Evolutionary conservation across 139 green algal species (phyloP).

Genomic region (Dunaliella primolecta): DNA sequence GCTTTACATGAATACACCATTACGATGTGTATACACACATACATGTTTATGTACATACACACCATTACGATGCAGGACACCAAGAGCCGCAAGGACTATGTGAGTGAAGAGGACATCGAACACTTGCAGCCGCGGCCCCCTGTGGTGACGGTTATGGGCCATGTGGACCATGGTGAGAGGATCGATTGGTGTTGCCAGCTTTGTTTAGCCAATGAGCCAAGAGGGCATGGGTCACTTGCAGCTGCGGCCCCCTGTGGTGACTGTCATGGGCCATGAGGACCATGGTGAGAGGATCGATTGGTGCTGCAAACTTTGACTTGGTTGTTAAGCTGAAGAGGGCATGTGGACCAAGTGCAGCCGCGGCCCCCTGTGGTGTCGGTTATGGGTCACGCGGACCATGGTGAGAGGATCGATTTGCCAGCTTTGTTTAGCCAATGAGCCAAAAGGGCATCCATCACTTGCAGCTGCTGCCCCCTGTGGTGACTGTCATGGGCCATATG

Average conservation of each 20-base stretch:
- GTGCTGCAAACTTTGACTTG: background rate
- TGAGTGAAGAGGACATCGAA: slow-evolving; percentile 81
- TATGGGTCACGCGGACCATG: slow-evolving; percentile 98
- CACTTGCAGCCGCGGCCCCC: slow-evolving; percentile 44
- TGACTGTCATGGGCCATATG: slow-evolving; percentile 99
- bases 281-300: slow-evolving; percentile 73
- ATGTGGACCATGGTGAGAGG: slow-evolving; percentile 96
- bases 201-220: background rate
- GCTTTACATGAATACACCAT: too few relatives aligned
- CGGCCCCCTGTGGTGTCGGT: too few relatives aligned
- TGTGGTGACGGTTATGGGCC: slow-evolving; percentile 97
- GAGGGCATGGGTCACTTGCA: slow-evolving; percentile 60
- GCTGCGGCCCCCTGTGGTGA: slow-evolving; percentile 76
- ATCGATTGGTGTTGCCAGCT: background rate
- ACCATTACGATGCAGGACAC: too few relatives aligned
- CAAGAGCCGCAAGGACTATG: slow-evolving; percentile 72
- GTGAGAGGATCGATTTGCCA: too few relatives aligned
- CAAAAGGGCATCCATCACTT: slow-evolving; percentile 83
- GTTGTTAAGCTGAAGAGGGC: slow-evolving; percentile 14
- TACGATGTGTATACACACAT: too few relatives aligned
- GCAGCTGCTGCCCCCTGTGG: slow-evolving; percentile 52
- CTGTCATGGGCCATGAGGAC: slow-evolving; percentile 99
- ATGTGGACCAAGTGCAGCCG: too few relatives aligned
- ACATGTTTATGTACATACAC: too few relatives aligned
- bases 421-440: too few relatives aligned